Evolutionary conservation across 192 early-diverging fungal genomes (phyloP).

Genomic region (Mortierella hygrophila): DNA sequence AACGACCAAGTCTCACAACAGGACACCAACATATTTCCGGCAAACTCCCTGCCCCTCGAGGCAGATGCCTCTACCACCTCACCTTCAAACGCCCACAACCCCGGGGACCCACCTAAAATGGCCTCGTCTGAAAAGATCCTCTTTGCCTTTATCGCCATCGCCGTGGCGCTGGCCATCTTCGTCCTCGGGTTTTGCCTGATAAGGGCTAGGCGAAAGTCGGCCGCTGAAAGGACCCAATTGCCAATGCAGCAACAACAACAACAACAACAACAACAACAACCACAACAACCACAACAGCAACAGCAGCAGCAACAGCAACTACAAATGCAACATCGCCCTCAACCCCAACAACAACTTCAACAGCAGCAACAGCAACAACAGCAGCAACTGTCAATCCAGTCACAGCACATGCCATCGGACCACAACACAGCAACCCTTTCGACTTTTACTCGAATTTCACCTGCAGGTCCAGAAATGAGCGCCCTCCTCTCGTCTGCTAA

Average conservation of each 20-base stretch:
- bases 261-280: conserved; percentile 3
- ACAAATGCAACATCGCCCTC: background rate
- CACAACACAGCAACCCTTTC: conserved; percentile 21
- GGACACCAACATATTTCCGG: background rate
- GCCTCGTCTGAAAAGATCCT: conserved; percentile 7
- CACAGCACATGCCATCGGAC: background rate
- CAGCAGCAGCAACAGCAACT: conserved; percentile 7
- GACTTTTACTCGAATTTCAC: conserved; percentile 35
- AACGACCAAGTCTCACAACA: background rate
- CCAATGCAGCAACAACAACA: conserved; percentile 14
- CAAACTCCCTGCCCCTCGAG: background rate
- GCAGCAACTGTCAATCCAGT: background rate
- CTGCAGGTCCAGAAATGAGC: conserved; percentile 23
- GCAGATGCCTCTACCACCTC: background rate
- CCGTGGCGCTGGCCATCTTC: background rate
- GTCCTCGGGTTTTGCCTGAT: background rate
- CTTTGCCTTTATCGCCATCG: conserved; percentile 1
- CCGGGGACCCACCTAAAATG: background rate
- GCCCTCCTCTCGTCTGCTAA: background rate
- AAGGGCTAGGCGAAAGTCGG: background rate
- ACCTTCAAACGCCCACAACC: background rate
- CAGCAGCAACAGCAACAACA: background rate
- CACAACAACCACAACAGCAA: conserved; percentile 11
- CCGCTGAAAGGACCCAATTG: background rate
- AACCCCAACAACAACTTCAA: background rate